Evolutionary conservation across 805 yeast genomes (phyloP), one percentile per base, ranked within the genome.

Genomic region (Saccharomyces paradoxus): DNA sequence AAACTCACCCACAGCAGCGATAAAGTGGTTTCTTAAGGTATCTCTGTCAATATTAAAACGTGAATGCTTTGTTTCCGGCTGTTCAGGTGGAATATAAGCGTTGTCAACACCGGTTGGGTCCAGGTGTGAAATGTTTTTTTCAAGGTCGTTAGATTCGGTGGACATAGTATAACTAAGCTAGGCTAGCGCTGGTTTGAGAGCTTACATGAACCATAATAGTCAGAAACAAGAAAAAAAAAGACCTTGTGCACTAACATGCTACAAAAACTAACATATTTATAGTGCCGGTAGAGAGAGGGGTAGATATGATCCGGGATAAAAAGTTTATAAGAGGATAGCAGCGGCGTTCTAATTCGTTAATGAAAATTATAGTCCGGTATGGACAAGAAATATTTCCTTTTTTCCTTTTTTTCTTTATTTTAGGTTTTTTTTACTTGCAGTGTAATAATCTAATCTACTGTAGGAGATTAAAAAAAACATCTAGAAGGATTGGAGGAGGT

Each of bases 1-100:
- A 71, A 89, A 87, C 73, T 89, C 96, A 71, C 90, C 94, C 56
- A 80, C 71, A 41, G 78, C 76, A 21, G 89, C 91, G 62, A 86
- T 75, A 49, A 79, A 60, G 63, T 85, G 88, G 73, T 85, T 84
- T 67, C 82, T 77, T 32, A 74, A 26, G 13, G 76, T 63, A 60
- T 77, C 81, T 41, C 67, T 62, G n/a, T 72, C 68, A 46, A 78
- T 72, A 46, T 79, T 77, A 37, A 58, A 37, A 37, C 24, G 44
- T 8, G 44, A 37, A 37, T 37, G 44, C 44, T 37, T 37, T 3
- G 44, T 17, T 37, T 37, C 44, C 10, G 44, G 44, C 44, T 37
- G 44, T 9, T 17, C 44, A 17, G 44, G 44, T 2, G 44, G 44
- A 3, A 37, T 21, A 21, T 37, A 37, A 7, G 22, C 44, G 17